Evolutionary conservation across 1,139 yeast species (phyloP).

Genomic region (Groenewaldozyma auringiensis): DNA sequence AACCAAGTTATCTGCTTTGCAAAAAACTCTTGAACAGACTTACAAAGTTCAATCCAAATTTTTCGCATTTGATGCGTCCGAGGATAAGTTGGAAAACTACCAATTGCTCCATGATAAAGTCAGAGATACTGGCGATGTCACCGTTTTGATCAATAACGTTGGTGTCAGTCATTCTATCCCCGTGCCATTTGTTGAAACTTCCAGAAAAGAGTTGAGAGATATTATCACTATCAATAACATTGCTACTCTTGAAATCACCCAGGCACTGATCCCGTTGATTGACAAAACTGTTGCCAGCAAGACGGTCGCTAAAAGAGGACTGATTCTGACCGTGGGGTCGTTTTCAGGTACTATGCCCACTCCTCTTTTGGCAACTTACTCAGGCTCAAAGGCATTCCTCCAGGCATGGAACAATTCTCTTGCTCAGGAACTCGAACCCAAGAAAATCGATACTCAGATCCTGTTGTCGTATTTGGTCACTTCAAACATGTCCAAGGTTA

Average conservation of each 20-base stretch:
- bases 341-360: slow-evolving; percentile 93
- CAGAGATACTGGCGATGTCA: slow-evolving; percentile 41
- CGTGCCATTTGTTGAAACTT: slow-evolving; percentile 81
- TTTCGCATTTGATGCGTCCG: slow-evolving; percentile 73
- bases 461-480: slow-evolving; percentile 88
- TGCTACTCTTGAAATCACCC: slow-evolving; percentile 79
- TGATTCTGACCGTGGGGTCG: slow-evolving; percentile 91
- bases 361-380: slow-evolving; percentile 84
- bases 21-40: slow-evolving; percentile 53
- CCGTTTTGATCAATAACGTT: slow-evolving; percentile 81
- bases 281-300: slow-evolving; percentile 36
- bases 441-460: slow-evolving; percentile 76
- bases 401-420: slow-evolving; percentile 89
- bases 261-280: slow-evolving; percentile 62
- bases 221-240: slow-evolving; percentile 81
- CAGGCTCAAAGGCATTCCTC: slow-evolving; percentile 93
- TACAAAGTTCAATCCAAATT: slow-evolving; percentile 57
- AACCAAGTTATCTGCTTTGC: slow-evolving; percentile 60
- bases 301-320: slow-evolving; percentile 40
- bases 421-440: slow-evolving; percentile 70
- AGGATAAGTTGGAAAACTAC: slow-evolving; percentile 50
- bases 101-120: slow-evolving; percentile 43
- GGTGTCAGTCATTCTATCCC: slow-evolving; percentile 95
- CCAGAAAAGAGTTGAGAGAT: slow-evolving; percentile 59
- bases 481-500: slow-evolving; percentile 91